Conservation (phyloP, 768 basidiomycete genomes). For the Phlebiopsis gigantea region DNA sequence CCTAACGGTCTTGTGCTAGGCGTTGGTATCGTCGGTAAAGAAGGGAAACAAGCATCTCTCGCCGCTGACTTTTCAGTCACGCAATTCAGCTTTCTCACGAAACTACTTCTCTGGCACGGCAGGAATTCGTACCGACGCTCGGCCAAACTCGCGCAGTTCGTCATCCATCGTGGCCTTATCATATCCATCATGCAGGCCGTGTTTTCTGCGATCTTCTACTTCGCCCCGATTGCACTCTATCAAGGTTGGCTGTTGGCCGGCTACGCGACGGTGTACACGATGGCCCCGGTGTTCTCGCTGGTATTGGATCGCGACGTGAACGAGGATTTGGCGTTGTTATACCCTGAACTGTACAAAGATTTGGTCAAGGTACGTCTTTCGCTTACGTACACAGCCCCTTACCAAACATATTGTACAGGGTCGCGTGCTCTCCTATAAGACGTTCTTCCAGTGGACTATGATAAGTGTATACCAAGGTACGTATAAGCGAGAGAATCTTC, state of each 20-base stretch:
- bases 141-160: conserved; percentile 96
- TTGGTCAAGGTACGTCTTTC: conserved; percentile 77
- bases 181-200: conserved; percentile 98
- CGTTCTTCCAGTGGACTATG: conserved; percentile 97
- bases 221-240: conserved; percentile 94
- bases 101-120: conserved; percentile 97
- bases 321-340: conserved; percentile 90
- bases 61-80: conserved; percentile 98
- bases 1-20: conserved; percentile 39
- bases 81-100: conserved; percentile 93
- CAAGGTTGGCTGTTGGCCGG: conserved; percentile 98
- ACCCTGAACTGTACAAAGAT: conserved; percentile 98
- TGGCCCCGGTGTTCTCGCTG: conserved; percentile 97
- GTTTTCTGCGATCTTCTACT: conserved; percentile 89
- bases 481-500: too few species aligned
- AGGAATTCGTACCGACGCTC: conserved; percentile 98
- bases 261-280: conserved; percentile 94
- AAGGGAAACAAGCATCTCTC: conserved; percentile 98
- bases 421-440: conserved; percentile 92
- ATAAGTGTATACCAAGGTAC: conserved; percentile 95
- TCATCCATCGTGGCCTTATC: conserved; percentile 95
- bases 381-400: too few species aligned
- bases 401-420: conserved; percentile 46
- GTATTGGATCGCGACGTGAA: conserved; percentile 95
- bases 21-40: conserved; percentile 97